Conservation (phyloP, 495 filamentous ascomycete genomes). For the Hypoxylon subgilvum region DNA sequence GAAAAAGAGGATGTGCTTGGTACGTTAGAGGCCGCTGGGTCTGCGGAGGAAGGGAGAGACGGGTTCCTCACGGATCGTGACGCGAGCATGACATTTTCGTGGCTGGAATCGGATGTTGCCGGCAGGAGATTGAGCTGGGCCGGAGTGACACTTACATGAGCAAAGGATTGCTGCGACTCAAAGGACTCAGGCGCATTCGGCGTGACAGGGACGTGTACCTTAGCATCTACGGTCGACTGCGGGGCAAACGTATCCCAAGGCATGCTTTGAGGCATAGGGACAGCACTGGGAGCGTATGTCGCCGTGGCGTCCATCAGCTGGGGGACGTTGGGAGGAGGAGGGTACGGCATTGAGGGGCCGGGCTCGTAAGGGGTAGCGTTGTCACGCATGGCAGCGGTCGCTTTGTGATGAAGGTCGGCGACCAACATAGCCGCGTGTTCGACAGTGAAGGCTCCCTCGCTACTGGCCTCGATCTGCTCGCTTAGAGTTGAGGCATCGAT, state of each 20-base stretch:
- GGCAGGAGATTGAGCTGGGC: constrained; percentile 65
- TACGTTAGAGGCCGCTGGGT: constrained; percentile 67
- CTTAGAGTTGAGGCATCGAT: constrained; percentile 82
- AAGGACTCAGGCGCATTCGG: constrained; percentile 69
- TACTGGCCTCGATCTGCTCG: constrained; percentile 93
- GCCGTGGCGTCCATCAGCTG: constrained; percentile 73
- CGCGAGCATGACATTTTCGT: constrained; percentile 64
- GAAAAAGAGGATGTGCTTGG: constrained; percentile 75
- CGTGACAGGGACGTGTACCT: constrained; percentile 70
- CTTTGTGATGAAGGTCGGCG: constrained; percentile 97
- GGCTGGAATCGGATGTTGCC: constrained; percentile 70
- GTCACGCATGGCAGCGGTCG: constrained; percentile 77
- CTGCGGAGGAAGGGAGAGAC: constrained; percentile 70
- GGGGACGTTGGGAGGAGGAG: constrained; percentile 72
- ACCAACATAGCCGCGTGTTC: constrained; percentile 99
- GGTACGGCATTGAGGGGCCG: constrained; percentile 73
- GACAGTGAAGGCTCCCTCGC: constrained; percentile 94
- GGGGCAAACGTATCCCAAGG: constrained; percentile 82
- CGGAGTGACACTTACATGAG: constrained; percentile 58
- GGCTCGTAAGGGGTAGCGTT: constrained; percentile 64
- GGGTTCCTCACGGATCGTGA: constrained; percentile 73
- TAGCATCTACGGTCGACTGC: constrained; percentile 65
- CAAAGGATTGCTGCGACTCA: constrained; percentile 68
- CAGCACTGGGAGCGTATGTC: constrained; percentile 72
- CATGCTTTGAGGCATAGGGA: constrained; percentile 71